Base-by-base conservation (phyloP, 2,329 filamentous ascomycete genomes). In the Colletotrichum ledebouriae region DNA sequence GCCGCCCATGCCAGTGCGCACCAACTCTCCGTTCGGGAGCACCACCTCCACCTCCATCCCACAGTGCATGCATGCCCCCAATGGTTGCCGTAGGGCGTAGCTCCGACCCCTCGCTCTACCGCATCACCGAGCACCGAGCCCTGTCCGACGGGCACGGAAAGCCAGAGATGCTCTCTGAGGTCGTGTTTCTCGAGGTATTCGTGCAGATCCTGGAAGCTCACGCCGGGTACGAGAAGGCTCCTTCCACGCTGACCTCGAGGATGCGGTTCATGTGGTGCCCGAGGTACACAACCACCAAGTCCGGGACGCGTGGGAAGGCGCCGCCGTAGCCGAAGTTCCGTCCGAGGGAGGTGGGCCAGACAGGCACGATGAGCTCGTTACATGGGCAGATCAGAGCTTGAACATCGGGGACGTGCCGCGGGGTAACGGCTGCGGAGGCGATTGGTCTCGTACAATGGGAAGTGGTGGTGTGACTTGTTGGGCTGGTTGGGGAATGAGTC, bases 41-140 rank as follows among this genome's bases (percentile, higher is more conserved):
- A 84, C 78, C 20, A 83, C 78, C 67, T 83, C 82, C 63, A 84
- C 78, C 67, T 83, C 82, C 63, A 84, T 76, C 3, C 81, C 81
- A 6, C 78, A 79, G 59, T 81, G 80, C 53, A 75, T 75, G 17
- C 17, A 17, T 17, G 17, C 17, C 76, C 75, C 74, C 77, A 83
- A 53, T 84, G 81, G 63, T 83, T 81, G 6, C 81, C 80, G 39
- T 82, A 81, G 0, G 80, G 80, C 1, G 82, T 84, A 66, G 84
- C 84, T 0, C 83, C 83, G 6, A 83, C 77, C 1, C 83, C 83
- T 34, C 82, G 74, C 34, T 85, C 82, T 7, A 83, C 65, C 4
- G 81, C 77, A 68, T 85, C 84, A 7, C 83, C 82, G n/a, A 85
- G 72, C 11, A 84, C 75, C 5, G 79, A 82, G 10, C 82, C 82